Base-by-base conservation (phyloP, 108 stramenopile species). In the Nitzschia palea region DNA sequence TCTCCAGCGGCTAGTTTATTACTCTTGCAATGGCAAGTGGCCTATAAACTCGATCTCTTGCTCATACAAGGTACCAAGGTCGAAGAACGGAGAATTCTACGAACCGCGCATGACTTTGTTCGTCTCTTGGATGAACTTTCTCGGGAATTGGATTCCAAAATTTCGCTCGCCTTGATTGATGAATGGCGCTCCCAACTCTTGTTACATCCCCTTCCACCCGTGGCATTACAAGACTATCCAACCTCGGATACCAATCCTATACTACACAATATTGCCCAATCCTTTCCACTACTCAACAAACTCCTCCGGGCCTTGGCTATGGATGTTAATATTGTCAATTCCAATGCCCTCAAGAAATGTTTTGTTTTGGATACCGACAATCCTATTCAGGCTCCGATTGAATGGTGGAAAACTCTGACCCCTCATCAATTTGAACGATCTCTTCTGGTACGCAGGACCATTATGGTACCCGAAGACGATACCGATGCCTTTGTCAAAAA, bases 41-140 rank as follows among this genome's bases (percentile, higher is more conserved):
- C 78, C 18, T 93, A 88, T 63, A 77, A 87, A 64, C 80, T 93
- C 44, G 59, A 74, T 18, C 42, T 86, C 25, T 55, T 89, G 15
- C 55, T 88, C 43, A 18, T 78, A 25, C 63, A 74, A 71, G 44
- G 37, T 1, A 30, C 50, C 50, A 44, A 34, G 34, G 79, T 80
- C 2, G 78, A 85, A 69, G 76, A 81, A 70, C 77, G 80, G 62
- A 57, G 68, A 22, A 67, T 83, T 12, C 48, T 77, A 10, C 66
- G 71, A 53, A 84, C 87, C 4, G 30, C 32, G 12, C 44, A 65
- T 18, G 73, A 85, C 22, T 45, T 86, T 18, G 23, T 55, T 14
- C 4, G 14, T 12, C 32, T 78, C 2, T 15, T 78, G 10, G 26
- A 78, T 3, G n/a, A 31, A 6, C 23, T 68, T 5, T n/a, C 23